Evolutionary conservation across 1,284 basidiomycete genomes (phyloP).

Genomic region (Irpex lacteus): DNA sequence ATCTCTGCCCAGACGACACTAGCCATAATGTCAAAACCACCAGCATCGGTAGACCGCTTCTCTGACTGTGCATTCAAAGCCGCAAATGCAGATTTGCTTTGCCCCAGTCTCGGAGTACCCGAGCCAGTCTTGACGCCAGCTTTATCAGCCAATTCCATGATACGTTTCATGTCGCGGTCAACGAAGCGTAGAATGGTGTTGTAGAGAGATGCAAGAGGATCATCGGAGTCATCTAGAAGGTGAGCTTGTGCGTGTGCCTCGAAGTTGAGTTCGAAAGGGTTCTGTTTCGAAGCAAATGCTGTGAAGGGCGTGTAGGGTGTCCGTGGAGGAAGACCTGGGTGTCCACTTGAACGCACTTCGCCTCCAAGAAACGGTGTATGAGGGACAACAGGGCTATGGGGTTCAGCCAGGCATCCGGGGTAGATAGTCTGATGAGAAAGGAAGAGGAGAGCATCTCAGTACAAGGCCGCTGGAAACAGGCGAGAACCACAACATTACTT

Average conservation of each 20-base stretch:
- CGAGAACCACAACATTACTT: slow-evolving; percentile 40
- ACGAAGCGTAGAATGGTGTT: slow-evolving; percentile 83
- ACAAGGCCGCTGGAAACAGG: neutral
- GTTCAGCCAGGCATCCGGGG: slow-evolving; percentile 60
- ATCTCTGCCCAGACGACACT: slow-evolving; percentile 89
- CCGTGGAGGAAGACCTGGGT: slow-evolving; percentile 38
- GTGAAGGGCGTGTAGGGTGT: slow-evolving; percentile 69
- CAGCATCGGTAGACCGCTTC: neutral
- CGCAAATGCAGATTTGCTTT: slow-evolving; percentile 2
- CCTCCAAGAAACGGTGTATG: slow-evolving; percentile 58
- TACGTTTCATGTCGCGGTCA: slow-evolving; percentile 62
- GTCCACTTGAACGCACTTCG: slow-evolving; percentile 13
- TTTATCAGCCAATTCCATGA: slow-evolving; percentile 78
- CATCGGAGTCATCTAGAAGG: slow-evolving; percentile 60
- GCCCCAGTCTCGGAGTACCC: neutral
- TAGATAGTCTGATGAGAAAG: slow-evolving; percentile 58
- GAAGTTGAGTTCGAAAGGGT: slow-evolving; percentile 35
- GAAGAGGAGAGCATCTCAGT: neutral
- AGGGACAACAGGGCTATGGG: slow-evolving; percentile 73
- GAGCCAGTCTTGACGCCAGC: slow-evolving; percentile 43
- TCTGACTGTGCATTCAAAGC: slow-evolving; percentile 1
- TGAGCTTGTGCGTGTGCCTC: slow-evolving; percentile 32
- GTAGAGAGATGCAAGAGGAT: slow-evolving; percentile 72
- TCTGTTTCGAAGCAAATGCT: slow-evolving; percentile 54
- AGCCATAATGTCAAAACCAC: slow-evolving; percentile 77